Base-by-base conservation (phyloP, 2,329 filamentous ascomycete species). In the Aureobasidium sp. region DNA sequence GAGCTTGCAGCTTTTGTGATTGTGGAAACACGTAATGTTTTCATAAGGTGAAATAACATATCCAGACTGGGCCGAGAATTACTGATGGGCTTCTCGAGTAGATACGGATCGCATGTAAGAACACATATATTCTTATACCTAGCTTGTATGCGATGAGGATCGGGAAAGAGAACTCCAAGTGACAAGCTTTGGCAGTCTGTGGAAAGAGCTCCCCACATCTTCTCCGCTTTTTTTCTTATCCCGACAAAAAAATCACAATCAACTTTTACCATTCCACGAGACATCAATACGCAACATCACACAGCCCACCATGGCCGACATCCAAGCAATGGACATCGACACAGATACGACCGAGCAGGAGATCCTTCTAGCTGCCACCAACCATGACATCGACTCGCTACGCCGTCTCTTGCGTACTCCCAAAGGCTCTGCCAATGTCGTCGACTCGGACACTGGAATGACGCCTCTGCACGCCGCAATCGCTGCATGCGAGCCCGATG, bases 401-500 rank as follows among this genome's bases (percentile, higher is more conserved):
- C 91, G 90, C 76, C 85, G 87, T 65, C 87, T 97, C 10, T 87
- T 97, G 68, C 84, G 87, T 72, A 85, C 81, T 61, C 65, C 65
- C 20, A 66, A 40, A 13, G 81, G 83, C 56, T 90, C 81, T 81
- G 93, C 83, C 38, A 94, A 92, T 76, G 89, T 91, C 6, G 94
- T 95, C 78, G 95, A 98, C 75, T 87, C 92, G 8, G 89, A 91
- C 67, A 97, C 95, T 1, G 93, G 93, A 67, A 94, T 91, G 78
- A 94, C 94, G 11, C 94, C 95, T 13, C 86, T 98, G 18, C 96
- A 98, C 80, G 93, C 95, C 27, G 94, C 94, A 47, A 93, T 98
- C 75, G 91, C 93, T n/a, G 75, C 79, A 2, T 85, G 81, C 67
- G 83, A 86, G 67, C 73, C 79, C 0, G 80, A 82, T 31, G 67